Conservation (phyloP, 495 filamentous ascomycete genomes). For the Podospora pseudoanserina region DNA sequence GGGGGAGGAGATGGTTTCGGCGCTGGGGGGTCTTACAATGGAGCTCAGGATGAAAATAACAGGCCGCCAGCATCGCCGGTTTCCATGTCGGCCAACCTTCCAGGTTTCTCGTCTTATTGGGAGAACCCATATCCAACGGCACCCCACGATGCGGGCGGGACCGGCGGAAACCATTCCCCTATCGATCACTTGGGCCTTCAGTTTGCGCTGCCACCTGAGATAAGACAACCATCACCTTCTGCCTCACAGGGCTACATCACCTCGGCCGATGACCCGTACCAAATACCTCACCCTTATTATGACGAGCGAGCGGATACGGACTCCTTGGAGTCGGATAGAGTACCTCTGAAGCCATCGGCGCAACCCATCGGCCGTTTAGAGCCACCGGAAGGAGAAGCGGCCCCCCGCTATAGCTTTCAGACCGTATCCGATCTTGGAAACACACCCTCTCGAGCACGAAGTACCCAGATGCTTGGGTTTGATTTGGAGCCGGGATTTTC, state of each 20-base stretch:
- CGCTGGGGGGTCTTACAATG: slow-evolving; percentile 28
- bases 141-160: slow-evolving; percentile 25
- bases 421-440: slow-evolving; percentile 50
- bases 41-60: slow-evolving; percentile 14
- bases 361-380: slow-evolving; percentile 64
- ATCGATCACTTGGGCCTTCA: slow-evolving; percentile 47
- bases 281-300: slow-evolving; percentile 45
- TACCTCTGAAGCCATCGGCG: slow-evolving; percentile 57
- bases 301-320: slow-evolving; percentile 52
- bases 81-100: slow-evolving; percentile 41
- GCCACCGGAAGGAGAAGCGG: slow-evolving; percentile 48
- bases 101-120: slow-evolving; percentile 47
- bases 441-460: slow-evolving; percentile 38
- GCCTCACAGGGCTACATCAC: slow-evolving; percentile 28
- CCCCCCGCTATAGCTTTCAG: slow-evolving; percentile 62
- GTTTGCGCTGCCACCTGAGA: slow-evolving; percentile 47
- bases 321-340: slow-evolving; percentile 67
- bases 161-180: slow-evolving; percentile 36
- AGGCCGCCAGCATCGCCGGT: slow-evolving; percentile 27
- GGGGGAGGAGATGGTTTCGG: slow-evolving; percentile 21
- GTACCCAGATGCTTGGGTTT: slow-evolving; percentile 44
- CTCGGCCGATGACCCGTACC: slow-evolving; percentile 35
- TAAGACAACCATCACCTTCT: slow-evolving; percentile 26
- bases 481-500: slow-evolving; percentile 51
- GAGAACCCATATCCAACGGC: slow-evolving; percentile 34